Evolutionary conservation across 2,329 filamentous ascomycete species (phyloP).

Genomic region (Didymosphaeria variabile): DNA sequence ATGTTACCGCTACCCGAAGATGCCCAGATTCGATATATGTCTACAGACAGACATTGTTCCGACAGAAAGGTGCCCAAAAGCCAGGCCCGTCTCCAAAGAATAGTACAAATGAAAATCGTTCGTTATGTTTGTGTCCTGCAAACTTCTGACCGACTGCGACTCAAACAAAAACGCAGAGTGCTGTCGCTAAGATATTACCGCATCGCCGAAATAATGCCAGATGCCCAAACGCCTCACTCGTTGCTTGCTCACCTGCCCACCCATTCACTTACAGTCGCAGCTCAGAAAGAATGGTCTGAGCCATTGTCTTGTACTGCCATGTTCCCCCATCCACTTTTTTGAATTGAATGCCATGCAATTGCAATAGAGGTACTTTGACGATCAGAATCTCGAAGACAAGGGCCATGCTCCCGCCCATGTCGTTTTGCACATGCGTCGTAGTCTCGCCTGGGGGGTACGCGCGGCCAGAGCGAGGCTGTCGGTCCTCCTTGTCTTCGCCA

Average conservation of each 20-base stretch:
- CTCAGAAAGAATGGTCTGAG: slow-evolving; percentile 90
- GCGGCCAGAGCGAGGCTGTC: slow-evolving; percentile 39
- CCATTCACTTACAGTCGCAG: slow-evolving; percentile 70
- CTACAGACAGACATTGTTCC: slow-evolving; percentile 4
- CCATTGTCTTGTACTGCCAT: slow-evolving; percentile 99
- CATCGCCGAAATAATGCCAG: slow-evolving; percentile 16
- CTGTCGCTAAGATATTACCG: slow-evolving; percentile 11
- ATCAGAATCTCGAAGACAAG: slow-evolving; percentile 96
- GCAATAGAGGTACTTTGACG: slow-evolving; percentile 94
- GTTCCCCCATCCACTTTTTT: slow-evolving; percentile 95
- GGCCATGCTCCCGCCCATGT: slow-evolving; percentile 83
- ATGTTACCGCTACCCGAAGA: neutral
- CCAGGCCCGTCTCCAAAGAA: slow-evolving; percentile 12
- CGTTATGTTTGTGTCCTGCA: slow-evolving; percentile 20
- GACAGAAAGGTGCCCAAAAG: slow-evolving; percentile 11
- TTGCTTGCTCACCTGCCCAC: neutral
- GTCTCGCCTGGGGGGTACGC: slow-evolving; percentile 78
- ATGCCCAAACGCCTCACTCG: slow-evolving; percentile 26
- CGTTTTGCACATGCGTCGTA: slow-evolving; percentile 88
- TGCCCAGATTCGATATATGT: slow-evolving; percentile 10
- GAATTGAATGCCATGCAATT: slow-evolving; percentile 95
- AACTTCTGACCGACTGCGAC: slow-evolving; percentile 14
- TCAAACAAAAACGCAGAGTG: slow-evolving; percentile 3
- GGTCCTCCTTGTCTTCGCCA: slow-evolving; percentile 62
- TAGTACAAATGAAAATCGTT: slow-evolving; percentile 46